phyloP scores from a whole-genome alignment of 2,329 filamentous ascomycete species.

The Pseudopithomyces maydicus region DNA sequence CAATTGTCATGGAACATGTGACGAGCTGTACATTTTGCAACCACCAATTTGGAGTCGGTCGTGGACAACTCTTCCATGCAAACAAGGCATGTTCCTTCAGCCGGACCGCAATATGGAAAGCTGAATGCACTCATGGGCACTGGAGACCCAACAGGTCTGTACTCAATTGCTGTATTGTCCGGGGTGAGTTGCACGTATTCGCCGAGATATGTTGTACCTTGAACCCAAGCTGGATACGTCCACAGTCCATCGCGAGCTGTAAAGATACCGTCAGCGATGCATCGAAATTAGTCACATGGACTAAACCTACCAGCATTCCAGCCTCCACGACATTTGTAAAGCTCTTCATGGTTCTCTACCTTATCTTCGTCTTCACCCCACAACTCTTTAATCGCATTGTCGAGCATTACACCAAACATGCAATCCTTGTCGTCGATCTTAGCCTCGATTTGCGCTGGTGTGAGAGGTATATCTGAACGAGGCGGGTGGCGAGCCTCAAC shows the following conservation, averaged over 20 bases:
- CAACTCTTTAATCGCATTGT: neutral
- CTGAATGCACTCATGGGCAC: neutral
- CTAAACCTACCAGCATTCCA: neutral
- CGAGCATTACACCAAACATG: neutral
- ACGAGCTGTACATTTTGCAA: neutral
- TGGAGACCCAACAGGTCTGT: neutral
- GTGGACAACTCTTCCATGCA: neutral
- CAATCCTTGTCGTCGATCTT: neutral
- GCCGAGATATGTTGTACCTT: neutral
- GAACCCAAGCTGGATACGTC: neutral
- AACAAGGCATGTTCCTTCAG: neutral
- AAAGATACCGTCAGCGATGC: neutral
- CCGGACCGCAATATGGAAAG: neutral
- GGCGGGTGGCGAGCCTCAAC: neutral
- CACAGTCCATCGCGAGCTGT: neutral
- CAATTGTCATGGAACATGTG: slow-evolving; percentile 8
- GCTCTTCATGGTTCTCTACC: neutral
- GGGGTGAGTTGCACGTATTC: neutral
- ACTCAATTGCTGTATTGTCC: neutral
- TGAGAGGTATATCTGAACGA: neutral
- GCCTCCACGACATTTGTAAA: neutral
- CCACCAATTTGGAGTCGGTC: neutral
- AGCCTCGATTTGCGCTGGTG: neutral
- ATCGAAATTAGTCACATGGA: neutral
- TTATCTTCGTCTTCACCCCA: neutral